A percentile compares a stretch with the other conserved stretches of the same genome.
These are phyloP conservation scores for Apiotrichum veenhuisii DNA, from an alignment of 1,284 basidiomycete species.

Conservation along the genomic window DNA sequence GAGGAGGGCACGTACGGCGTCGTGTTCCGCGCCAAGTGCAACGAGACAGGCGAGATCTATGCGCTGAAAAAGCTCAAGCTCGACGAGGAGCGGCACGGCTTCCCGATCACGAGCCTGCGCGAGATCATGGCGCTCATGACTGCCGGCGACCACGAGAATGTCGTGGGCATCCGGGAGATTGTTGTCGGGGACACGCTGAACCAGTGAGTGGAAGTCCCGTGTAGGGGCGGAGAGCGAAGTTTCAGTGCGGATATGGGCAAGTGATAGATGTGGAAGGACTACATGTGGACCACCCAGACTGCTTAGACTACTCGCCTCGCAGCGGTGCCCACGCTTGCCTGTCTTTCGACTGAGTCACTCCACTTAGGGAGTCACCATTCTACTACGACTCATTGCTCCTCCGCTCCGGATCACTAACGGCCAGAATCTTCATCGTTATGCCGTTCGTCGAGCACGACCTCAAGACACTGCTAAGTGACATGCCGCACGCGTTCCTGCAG, in stretches of 20 bases:
- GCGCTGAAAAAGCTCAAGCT: slow-evolving; percentile 98
- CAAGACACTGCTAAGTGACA: slow-evolving; percentile 86
- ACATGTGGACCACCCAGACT: too few relatives aligned
- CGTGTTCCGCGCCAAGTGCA: slow-evolving; percentile 91
- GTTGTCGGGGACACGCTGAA: slow-evolving; percentile 99
- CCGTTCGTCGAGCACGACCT: slow-evolving; percentile 99
- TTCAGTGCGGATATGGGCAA: too few relatives aligned
- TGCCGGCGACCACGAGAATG: slow-evolving; percentile 81
- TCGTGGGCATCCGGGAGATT: slow-evolving; percentile 90
- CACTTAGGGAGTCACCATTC: too few relatives aligned
- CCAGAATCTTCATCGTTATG: slow-evolving; percentile 97
- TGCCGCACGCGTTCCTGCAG: slow-evolving; percentile 91
- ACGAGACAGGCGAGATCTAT: slow-evolving; percentile 88
- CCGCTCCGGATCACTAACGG: neutral
- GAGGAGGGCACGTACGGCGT: slow-evolving; percentile 99
- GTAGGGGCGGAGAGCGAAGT: too few relatives aligned
- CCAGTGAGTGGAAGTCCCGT: slow-evolving; percentile 83
- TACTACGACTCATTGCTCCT: too few relatives aligned
- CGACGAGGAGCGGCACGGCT: slow-evolving; percentile 95
- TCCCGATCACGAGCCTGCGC: slow-evolving; percentile 93
- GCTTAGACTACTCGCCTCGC: too few relatives aligned
- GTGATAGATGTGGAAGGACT: too few relatives aligned
- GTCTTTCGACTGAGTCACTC: too few relatives aligned
- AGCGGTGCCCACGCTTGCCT: too few relatives aligned
- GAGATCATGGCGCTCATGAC: slow-evolving; percentile 93